These are phyloP conservation scores for Ogataea angusta DNA, from an alignment of 805 yeast genomes.

Conservation along the genomic window DNA sequence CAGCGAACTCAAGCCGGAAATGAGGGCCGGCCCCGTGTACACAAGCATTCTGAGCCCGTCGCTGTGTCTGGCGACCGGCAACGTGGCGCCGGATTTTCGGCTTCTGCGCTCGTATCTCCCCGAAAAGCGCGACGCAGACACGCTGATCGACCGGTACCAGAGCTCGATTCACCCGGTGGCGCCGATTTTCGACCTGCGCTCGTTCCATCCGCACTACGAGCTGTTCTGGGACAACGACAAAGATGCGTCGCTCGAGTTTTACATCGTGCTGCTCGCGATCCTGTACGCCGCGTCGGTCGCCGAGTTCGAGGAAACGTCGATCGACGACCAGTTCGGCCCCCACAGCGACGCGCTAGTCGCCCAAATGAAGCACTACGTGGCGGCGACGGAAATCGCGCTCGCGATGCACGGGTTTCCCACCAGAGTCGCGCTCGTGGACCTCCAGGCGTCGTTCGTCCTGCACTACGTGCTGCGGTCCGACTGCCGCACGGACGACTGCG, in stretches of 20 bases:
- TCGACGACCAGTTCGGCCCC: conserved; percentile 28
- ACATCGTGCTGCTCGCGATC: conserved; percentile 49
- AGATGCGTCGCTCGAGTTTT: conserved; percentile 41
- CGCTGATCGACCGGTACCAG: conserved; percentile 45
- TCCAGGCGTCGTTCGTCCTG: conserved; percentile 39
- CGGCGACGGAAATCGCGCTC: conserved; percentile 47
- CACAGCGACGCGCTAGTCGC: conserved; percentile 31
- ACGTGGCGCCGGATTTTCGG: conserved; percentile 26
- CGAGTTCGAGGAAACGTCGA: conserved; percentile 55
- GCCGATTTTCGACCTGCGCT: conserved; percentile 47
- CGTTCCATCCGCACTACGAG: conserved; percentile 45
- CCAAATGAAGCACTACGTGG: conserved; percentile 48
- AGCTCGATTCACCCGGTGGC: conserved; percentile 55
- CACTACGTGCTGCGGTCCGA: conserved; percentile 48
- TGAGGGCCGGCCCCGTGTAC: conserved; percentile 23
- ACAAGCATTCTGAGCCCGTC: conserved; percentile 27
- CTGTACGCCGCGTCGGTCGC: conserved; percentile 58
- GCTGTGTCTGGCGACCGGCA: conserved; percentile 7
- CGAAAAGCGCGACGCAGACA: conserved; percentile 42
- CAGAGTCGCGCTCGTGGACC: conserved; percentile 39
- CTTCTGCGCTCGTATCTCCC: conserved; percentile 43
- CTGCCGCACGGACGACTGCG: conserved; percentile 55
- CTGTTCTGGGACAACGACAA: conserved; percentile 42
- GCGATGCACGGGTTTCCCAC: conserved; percentile 49
- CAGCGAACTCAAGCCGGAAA: conserved; percentile 12